Evolutionary conservation across 1,284 basidiomycete species (phyloP).

Genomic region (Singerocomus rubriflavus): DNA sequence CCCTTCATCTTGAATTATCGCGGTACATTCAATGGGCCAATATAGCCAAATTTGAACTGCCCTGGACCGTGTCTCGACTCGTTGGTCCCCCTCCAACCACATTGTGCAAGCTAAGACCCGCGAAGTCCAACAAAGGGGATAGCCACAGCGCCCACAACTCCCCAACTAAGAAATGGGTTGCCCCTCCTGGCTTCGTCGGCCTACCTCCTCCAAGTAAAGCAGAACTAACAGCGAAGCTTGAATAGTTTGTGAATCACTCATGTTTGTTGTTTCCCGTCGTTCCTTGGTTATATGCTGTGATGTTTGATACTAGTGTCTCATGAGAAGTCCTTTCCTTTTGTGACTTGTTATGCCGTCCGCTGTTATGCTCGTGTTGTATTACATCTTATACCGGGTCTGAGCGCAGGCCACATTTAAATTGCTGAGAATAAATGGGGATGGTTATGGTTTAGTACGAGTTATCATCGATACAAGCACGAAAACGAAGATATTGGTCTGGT

Average conservation of each 20-base stretch:
- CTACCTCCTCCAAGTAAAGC: constrained; percentile 26
- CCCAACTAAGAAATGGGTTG: constrained; percentile 23
- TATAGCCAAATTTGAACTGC: constrained; percentile 67
- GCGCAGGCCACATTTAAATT: constrained; percentile 8
- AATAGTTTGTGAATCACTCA: constrained; percentile 12
- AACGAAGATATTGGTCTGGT: constrained; percentile 1
- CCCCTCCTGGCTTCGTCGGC: constrained; percentile 14
- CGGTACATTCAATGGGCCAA: constrained; percentile 72
- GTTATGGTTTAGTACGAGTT: constrained; percentile 9
- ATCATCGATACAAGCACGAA: constrained; percentile 4
- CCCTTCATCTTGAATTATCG: constrained; percentile 86
- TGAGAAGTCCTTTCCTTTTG: neutral
- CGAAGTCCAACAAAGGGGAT: constrained; percentile 14
- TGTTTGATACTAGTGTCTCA: constrained; percentile 8
- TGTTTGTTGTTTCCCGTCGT: neutral
- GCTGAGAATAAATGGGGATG: constrained; percentile 13
- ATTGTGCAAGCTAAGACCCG: constrained; percentile 42
- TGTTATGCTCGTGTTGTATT: constrained; percentile 18
- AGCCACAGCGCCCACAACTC: constrained; percentile 19
- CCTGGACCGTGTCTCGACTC: constrained; percentile 69
- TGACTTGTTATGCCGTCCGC: constrained; percentile 10
- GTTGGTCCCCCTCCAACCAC: constrained; percentile 65
- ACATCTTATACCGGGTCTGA: constrained; percentile 4
- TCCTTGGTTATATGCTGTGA: constrained; percentile 7
- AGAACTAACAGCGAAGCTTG: constrained; percentile 27